A percentile compares a stretch with the other conserved stretches of the same genome.
Evolutionary conservation across 2,329 filamentous ascomycete species (phyloP).

Genomic region (Herpotrichia juniperi): DNA sequence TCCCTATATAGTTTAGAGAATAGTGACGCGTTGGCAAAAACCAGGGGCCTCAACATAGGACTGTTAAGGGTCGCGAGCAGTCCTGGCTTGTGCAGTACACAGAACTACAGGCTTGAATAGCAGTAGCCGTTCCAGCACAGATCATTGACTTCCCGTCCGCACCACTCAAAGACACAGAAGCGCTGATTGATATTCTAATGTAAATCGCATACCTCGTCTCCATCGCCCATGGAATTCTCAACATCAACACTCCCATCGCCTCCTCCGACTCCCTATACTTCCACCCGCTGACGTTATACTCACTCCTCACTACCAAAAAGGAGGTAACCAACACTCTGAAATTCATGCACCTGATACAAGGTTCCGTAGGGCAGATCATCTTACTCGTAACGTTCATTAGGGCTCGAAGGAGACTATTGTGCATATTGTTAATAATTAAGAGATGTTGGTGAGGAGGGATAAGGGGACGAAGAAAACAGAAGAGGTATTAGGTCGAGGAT

Average conservation of each 20-base stretch:
- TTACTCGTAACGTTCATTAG: constrained; percentile 51
- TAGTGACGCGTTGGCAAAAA: too few relatives aligned
- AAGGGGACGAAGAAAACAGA: constrained; percentile 40
- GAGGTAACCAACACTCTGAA: constrained; percentile 43
- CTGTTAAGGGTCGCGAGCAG: too few relatives aligned
- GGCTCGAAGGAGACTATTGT: constrained; percentile 45
- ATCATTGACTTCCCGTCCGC: constrained; percentile 7
- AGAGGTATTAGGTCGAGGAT: constrained; percentile 42
- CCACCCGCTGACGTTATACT: constrained; percentile 10
- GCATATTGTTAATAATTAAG: constrained; percentile 50
- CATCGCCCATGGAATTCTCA: constrained; percentile 6
- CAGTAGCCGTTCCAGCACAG: constrained; percentile 8
- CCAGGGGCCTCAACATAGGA: too few relatives aligned
- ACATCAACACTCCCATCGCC: constrained; percentile 5
- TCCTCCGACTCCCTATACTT: constrained; percentile 49
- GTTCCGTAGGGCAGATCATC: constrained; percentile 46
- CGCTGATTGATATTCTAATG: constrained; percentile 6
- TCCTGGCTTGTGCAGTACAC: too few relatives aligned
- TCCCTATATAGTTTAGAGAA: too few relatives aligned
- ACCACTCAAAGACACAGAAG: neutral
- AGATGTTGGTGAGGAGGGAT: constrained; percentile 44
- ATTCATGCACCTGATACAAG: constrained; percentile 41
- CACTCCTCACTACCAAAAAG: constrained; percentile 23
- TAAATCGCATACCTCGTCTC: constrained; percentile 5
- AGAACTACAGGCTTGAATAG: constrained; percentile 55